Percentiles rank a stretch among this genome's conserved stretches.
These are phyloP conservation scores for Coniosporium apollinis DNA, from an alignment of 495 filamentous ascomycete genomes.

Conservation along the genomic window DNA sequence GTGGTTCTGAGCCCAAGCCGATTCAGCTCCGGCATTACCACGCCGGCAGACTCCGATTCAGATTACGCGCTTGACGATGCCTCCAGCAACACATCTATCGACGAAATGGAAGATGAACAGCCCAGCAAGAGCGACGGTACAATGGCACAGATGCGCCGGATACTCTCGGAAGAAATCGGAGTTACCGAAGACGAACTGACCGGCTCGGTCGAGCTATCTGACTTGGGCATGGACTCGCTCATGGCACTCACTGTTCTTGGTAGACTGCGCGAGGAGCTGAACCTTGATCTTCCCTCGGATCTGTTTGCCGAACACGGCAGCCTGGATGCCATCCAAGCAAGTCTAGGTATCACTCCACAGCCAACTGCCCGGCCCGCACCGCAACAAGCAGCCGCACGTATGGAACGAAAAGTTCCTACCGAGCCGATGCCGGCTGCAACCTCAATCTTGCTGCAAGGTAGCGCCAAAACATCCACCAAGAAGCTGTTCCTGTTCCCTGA, in stretches of 20 bases:
- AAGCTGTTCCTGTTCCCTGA: conserved; percentile 35
- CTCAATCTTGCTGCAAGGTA: conserved; percentile 36
- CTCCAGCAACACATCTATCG: conserved; percentile 18
- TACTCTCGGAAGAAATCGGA: conserved; percentile 52
- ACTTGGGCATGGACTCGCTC: conserved; percentile 38
- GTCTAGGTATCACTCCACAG: conserved; percentile 9
- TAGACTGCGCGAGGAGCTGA: conserved; percentile 37
- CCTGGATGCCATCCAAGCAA: conserved; percentile 13
- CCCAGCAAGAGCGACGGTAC: conserved; percentile 30
- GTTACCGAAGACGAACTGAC: conserved; percentile 45
- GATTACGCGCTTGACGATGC: conserved; percentile 15
- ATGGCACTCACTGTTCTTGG: conserved; percentile 34
- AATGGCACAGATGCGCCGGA: conserved; percentile 35
- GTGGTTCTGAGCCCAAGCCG: conserved; percentile 16
- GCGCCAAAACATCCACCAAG: conserved; percentile 26
- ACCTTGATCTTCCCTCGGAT: conserved; percentile 18
- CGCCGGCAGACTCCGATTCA: conserved; percentile 16
- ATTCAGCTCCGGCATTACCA: conserved; percentile 22
- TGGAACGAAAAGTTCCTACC: not conserved
- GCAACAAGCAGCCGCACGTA: not conserved
- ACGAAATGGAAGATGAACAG: conserved; percentile 11
- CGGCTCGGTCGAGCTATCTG: conserved; percentile 25
- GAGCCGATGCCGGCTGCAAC: conserved; percentile 23
- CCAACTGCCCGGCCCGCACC: conserved; percentile 6
- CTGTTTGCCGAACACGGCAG: conserved; percentile 3